Base-by-base conservation (phyloP, 345 rosid genomes). In the Brassica incana region DNA sequence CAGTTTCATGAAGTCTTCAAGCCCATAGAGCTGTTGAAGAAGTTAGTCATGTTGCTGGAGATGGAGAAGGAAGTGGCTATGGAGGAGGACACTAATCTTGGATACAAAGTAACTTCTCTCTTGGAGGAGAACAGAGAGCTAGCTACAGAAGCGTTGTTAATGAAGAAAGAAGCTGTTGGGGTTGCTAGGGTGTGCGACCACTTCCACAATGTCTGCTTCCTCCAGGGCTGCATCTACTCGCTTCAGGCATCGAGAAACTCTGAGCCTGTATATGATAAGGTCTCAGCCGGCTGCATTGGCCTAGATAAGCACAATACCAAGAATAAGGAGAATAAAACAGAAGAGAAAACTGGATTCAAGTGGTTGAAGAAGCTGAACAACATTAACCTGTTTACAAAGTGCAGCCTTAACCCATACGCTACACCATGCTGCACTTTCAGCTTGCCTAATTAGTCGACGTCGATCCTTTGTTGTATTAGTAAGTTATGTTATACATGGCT, bases 91-190 rank as follows among this genome's bases (percentile, higher is more conserved):
- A 72, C 77, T 36, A 87, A 83, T 77, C 62, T 89, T 78, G 90
- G 88, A 27, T 79, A 81, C 78, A 76, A 82, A 52, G 81, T 85
- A 81, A 76, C 71, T 5, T 79, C 87, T 1, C 74, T 91, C 12
- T 32, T 83, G 82, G 88, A 89, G 35, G 92, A 89, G 81, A 91
- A 89, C 73, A 56, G 67, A 54, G 89, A 77, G 61, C 56, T 91
- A 63, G 85, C 83, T 5, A 75, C 89, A 0, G 96, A 91, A 71
- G 87, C 87, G 0, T 59, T 85, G 68, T 87, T 86, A 64, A 80
- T 89, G 84, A 88, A 83, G 82, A 85, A 84, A 45, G 88, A 87
- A 78, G 93, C 92, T 7, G 85, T 79, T 33, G 92, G 90, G 73
- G 87, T 91, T 1, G 87, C 90, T 4, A 73, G 88, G 78, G 86